Evolutionary conservation across 495 filamentous ascomycete species (phyloP), one percentile per base, ranked within the genome.

Genomic region (Penicillium canescens): DNA sequence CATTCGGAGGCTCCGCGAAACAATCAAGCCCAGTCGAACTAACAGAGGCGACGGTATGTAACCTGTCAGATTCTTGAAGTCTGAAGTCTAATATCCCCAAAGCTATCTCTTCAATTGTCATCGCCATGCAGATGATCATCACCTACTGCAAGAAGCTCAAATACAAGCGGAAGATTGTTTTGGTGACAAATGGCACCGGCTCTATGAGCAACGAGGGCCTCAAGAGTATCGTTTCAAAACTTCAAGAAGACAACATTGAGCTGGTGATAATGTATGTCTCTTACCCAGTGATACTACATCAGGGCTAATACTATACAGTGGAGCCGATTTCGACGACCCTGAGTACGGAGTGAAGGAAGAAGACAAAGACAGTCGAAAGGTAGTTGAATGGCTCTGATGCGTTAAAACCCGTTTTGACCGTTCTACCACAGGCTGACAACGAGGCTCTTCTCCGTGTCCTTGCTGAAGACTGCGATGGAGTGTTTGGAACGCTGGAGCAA

Each of bases 311-410:
- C 40, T 40, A 11, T 24, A n/a, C 55, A 96, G 91, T 46, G 94
- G 94, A 6, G 81, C 92, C 23, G 94, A 99, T 70, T 98, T 98
- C 67, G 92, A 99, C 59, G 95, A 97, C 72, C 64, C 84, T 4
- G 92, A 96, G 28, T 96, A 85, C 62, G 92, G 92, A 24, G 87
- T 90, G 62, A 95, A 93, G 68, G 93, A 99, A 75, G 93, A 99
- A 69, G 84, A 88, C 59, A 99, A 99, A 69, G 75, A 82, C 44
- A 52, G 60, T 3, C 54, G 66, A 50, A 97, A 97, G 78, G 82
- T 85, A 58, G 28, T 40, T 36, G 18, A 6, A 11, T 5, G 12
- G 16, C 35, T 24, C 23, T 31, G 14, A 21, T 34, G 1, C 6
- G 4, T 40, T 36, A 12, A 3, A 10, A 9, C n/a, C 24, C 16